Percentiles rank a stretch among this genome's conserved stretches.
These are phyloP conservation scores for Tricholomella constricta DNA, from an alignment of 768 basidiomycete genomes.

Conservation along the genomic window DNA sequence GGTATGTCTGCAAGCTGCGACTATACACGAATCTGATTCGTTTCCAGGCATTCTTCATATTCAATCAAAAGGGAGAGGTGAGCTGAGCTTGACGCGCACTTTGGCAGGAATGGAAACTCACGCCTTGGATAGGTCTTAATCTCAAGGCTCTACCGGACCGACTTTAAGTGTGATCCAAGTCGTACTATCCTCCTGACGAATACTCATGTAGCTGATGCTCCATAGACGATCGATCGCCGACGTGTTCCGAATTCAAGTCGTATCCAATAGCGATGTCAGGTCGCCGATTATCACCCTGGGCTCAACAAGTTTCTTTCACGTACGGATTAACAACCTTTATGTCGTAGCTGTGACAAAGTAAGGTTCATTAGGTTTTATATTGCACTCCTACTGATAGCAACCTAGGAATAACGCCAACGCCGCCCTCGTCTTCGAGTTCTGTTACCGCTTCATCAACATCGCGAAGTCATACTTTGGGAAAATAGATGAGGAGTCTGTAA, in stretches of 20 bases:
- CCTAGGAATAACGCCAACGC: conserved; percentile 93
- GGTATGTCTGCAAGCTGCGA: conserved; percentile 15
- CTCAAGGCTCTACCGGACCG: conserved; percentile 92
- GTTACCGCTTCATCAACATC: conserved; percentile 95
- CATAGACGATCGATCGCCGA: conserved; percentile 92
- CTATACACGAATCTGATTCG: not conserved
- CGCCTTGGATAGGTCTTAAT: conserved; percentile 75
- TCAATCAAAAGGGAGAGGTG: conserved; percentile 99
- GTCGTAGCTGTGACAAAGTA: conserved; percentile 96
- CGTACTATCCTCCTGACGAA: not conserved
- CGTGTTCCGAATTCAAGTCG: conserved; percentile 98
- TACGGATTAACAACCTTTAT: conserved; percentile 93
- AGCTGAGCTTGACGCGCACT: conserved; percentile 22
- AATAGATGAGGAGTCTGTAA: conserved; percentile 95
- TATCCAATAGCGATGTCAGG: conserved; percentile 95
- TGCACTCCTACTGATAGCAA: conserved; percentile 1
- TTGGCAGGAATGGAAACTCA: conserved; percentile 6
- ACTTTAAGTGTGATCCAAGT: conserved; percentile 80
- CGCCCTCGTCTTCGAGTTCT: conserved; percentile 96
- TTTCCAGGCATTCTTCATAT: conserved; percentile 93
- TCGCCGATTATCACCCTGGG: conserved; percentile 98
- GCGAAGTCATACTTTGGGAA: conserved; percentile 97
- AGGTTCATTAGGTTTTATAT: conserved; percentile 22
- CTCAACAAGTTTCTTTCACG: conserved; percentile 99
- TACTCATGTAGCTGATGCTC: conserved; percentile 4